A percentile compares a stretch with the other conserved stretches of the same genome.
phyloP scores from a whole-genome alignment of 2,329 filamentous ascomycete species.

The Penicillium aurantiogriseum region DNA sequence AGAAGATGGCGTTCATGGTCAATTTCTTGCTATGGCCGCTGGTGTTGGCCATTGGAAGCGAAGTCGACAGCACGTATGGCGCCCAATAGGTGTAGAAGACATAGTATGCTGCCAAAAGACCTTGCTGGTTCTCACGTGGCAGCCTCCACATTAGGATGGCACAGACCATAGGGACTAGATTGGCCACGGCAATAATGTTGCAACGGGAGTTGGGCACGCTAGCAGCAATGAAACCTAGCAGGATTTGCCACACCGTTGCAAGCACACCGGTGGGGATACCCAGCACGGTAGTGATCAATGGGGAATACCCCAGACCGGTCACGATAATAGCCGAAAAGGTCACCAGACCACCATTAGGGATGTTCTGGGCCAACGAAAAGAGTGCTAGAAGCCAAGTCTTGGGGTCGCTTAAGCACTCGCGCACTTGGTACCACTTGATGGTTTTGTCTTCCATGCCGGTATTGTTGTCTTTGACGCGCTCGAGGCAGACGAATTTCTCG shows the following conservation, averaged over 20 bases:
- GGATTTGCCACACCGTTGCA: conserved; percentile 25
- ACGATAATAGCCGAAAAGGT: conserved; percentile 33
- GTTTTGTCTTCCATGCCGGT: conserved; percentile 39
- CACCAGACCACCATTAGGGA: conserved; percentile 32
- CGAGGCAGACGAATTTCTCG: conserved; percentile 23
- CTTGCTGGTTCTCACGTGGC: conserved; percentile 36
- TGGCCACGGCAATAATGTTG: conserved; percentile 26
- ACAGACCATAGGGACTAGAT: conserved; percentile 28
- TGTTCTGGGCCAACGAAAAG: conserved; percentile 21
- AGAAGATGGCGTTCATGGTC: conserved; percentile 28
- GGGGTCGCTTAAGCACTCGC: conserved; percentile 38
- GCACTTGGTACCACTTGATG: conserved; percentile 45
- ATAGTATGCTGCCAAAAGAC: conserved; percentile 40
- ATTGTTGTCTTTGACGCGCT: conserved; percentile 25
- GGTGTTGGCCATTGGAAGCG: conserved; percentile 30
- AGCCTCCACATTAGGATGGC: conserved; percentile 36
- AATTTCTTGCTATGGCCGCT: conserved; percentile 31
- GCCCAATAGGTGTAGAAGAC: conserved; percentile 38
- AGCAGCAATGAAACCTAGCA: conserved; percentile 18
- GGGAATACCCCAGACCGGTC: conserved; percentile 25
- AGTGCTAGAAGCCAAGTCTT: conserved; percentile 30
- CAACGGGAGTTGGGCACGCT: conserved; percentile 21
- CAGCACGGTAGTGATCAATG: conserved; percentile 24
- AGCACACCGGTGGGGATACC: conserved; percentile 32
- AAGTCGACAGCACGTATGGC: conserved; percentile 34